Evolutionary conservation across 2,329 filamentous ascomycete genomes (phyloP), one percentile per base, ranked within the genome.

Genomic region (Phaeosphaeria sp.): DNA sequence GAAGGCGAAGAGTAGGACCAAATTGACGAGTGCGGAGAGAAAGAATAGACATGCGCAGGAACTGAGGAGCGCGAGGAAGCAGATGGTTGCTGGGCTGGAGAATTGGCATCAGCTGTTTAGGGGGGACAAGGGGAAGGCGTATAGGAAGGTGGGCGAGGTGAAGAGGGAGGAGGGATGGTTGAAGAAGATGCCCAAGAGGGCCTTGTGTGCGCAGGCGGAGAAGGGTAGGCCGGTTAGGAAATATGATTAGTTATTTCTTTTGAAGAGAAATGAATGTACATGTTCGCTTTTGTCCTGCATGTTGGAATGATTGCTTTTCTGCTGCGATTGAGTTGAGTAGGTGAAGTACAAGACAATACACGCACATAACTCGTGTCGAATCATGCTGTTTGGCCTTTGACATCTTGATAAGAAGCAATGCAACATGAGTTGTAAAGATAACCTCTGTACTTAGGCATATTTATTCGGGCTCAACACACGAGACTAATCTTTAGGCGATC

Each of bases 61-160:
- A 80, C 68, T 83, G 50, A 81, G 83, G 52, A 79, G 83, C 50
- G 94, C 93, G 22, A 82, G 80, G 76, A 79, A 84, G 64, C 85
- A 87, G 75, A 90, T 92, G 1, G 76, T 86, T 58, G 85, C 87
- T 21, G 86, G 87, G 13, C 81, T 99, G 55, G 81, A 85, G 73
- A 89, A 94, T 77, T 98, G 93, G 95, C 87, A 90, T 59, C 82
- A 85, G 51, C 92, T 98, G 80, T 98, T 97, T 60, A 60, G 76
- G 11, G 82, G 82, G 0, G 79, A 80, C 72, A 90, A 89, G 55
- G 91, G 87, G 73, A 85, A 89, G 72, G 92, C 92, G 80, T 98
- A 98, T 79, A 86, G 87, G 61, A 86, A 87, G 78, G 90, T 96
- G 4, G 95, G 95, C 3, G 86, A 84, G 73, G 86, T 98, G 15